Conservation (phyloP, 1,284 basidiomycete genomes). For the Malassezia furfur region DNA sequence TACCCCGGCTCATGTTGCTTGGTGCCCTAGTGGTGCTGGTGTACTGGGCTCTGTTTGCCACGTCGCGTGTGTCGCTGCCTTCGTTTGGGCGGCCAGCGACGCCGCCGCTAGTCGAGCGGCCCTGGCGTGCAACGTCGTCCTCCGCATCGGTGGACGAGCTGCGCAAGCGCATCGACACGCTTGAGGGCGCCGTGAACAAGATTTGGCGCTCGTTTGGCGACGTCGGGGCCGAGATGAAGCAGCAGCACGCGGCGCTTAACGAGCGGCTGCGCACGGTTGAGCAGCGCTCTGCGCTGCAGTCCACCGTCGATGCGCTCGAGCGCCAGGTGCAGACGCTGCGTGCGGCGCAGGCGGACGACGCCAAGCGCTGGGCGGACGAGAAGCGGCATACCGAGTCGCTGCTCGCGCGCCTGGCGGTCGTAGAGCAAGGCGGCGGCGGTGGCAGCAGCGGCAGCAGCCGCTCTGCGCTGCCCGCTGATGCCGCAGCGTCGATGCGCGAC, state of each 20-base stretch:
- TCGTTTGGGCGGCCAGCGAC: background rate
- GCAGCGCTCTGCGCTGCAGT: background rate
- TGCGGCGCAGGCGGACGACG: background rate
- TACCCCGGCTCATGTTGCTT: background rate
- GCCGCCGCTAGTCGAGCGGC: background rate
- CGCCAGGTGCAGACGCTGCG: constrained; percentile 1
- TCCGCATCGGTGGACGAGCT: background rate
- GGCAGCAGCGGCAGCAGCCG: background rate
- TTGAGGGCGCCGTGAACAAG: constrained; percentile 12
- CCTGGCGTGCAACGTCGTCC: background rate
- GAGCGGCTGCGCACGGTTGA: constrained; percentile 4
- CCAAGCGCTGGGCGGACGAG: constrained; percentile 1
- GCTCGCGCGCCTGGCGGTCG: background rate
- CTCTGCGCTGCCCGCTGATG: background rate
- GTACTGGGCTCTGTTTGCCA: background rate
- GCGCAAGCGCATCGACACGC: constrained; percentile 1
- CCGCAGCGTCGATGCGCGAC: background rate
- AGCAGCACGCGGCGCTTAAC: background rate
- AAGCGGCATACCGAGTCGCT: constrained; percentile 6
- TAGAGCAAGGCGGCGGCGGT: background rate
- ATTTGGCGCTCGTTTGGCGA: constrained; percentile 9
- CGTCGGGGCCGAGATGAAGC: background rate
- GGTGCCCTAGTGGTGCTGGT: background rate
- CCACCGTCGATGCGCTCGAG: background rate
- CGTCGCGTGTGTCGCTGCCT: background rate